phyloP scores from a whole-genome alignment of 805 yeast genomes.

The Ogataea saltuana region DNA sequence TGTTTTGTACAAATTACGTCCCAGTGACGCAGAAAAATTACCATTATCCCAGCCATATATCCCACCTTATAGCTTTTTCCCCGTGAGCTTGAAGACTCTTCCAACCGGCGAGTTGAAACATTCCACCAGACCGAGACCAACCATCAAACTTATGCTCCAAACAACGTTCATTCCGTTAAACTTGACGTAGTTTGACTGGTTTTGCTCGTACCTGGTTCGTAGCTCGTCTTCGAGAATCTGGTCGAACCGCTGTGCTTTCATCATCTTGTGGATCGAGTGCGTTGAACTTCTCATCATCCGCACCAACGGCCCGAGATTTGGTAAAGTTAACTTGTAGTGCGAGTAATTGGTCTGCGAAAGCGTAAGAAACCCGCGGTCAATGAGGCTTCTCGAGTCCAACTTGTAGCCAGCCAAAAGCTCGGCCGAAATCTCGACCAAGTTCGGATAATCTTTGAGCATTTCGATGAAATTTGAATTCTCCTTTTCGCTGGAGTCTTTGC shows the following conservation, averaged over 20 bases:
- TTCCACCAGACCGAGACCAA: conserved; percentile 54
- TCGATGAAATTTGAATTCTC: conserved; percentile 18
- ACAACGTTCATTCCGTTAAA: conserved; percentile 50
- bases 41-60: not conserved
- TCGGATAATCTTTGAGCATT: conserved; percentile 25
- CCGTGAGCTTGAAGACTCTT: conserved; percentile 52
- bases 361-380: conserved; percentile 45
- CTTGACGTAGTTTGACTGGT: conserved; percentile 45
- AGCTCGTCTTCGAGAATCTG: conserved; percentile 47
- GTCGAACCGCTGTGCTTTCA: conserved; percentile 40
- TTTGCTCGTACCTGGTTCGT: conserved; percentile 46
- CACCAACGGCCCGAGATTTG: conserved; percentile 51
- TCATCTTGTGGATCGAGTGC: conserved; percentile 42
- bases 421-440: conserved; percentile 27
- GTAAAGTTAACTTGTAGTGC: conserved; percentile 45
- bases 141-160: conserved; percentile 52
- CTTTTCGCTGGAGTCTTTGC: not conserved
- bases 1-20: not conserved
- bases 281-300: conserved; percentile 46
- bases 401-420: conserved; percentile 20
- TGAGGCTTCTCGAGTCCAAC: conserved; percentile 36
- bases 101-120: conserved; percentile 56
- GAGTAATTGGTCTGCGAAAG: conserved; percentile 37
- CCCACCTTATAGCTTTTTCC: conserved; percentile 25
- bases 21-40: not conserved